Percentiles rank a stretch among this genome's conserved stretches.
These are phyloP conservation scores for Metschnikowia borealis DNA, from an alignment of 805 yeast genomes.

Conservation along the genomic window DNA sequence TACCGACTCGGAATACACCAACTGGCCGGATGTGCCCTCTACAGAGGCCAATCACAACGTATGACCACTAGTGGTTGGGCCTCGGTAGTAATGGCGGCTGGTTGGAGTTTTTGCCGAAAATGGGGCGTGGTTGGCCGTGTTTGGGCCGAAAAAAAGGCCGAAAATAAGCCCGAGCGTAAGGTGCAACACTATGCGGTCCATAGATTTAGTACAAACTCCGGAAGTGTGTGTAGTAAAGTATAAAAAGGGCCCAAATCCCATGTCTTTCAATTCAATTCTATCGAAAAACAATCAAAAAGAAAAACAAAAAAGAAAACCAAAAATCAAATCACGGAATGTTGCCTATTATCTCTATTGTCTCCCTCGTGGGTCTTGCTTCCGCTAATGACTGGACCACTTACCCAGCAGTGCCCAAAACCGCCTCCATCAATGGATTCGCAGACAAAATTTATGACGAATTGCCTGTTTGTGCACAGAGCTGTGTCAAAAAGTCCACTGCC, in stretches of 20 bases:
- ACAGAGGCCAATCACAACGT: no score
- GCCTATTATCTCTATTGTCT: slow-evolving; percentile 9
- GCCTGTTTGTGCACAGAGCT: slow-evolving; percentile 35
- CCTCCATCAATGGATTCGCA: slow-evolving; percentile 40
- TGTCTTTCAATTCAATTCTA: no score
- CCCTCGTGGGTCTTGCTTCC: slow-evolving; percentile 16
- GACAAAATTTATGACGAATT: slow-evolving; percentile 28
- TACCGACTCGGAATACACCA: slow-evolving; percentile 5
- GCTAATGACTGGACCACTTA: slow-evolving; percentile 23
- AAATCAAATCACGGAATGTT: neutral
- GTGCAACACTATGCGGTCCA: no score
- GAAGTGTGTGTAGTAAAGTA: neutral
- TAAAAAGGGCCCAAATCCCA: neutral
- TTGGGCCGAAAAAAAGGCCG: no score
- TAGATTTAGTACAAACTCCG: no score
- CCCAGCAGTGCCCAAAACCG: slow-evolving; percentile 37
- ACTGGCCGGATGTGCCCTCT: neutral
- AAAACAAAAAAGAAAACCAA: no score
- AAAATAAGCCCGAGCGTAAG: no score
- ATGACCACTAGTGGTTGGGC: no score
- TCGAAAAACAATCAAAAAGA: no score
- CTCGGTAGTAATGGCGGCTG: no score
- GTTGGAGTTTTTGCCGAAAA: no score
- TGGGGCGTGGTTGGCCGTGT: no score
- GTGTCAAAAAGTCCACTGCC: slow-evolving; percentile 30